Conservation (phyloP, 306 rosid genomes). For the Quercus glauca region DNA sequence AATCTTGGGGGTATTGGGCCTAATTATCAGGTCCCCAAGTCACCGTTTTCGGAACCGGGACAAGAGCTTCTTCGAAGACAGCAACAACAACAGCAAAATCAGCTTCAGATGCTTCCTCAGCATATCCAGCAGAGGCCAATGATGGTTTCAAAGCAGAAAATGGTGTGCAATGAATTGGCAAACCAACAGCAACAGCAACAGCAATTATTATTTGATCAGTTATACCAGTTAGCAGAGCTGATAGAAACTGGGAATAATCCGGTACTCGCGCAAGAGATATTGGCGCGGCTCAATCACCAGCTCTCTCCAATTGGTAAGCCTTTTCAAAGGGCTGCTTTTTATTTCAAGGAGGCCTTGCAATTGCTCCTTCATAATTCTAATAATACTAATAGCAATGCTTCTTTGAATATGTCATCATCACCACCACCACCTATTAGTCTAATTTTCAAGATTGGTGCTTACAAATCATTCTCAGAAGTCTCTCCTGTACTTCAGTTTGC, state of each 20-base stretch:
- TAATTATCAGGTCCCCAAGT: slow-evolving; percentile 38
- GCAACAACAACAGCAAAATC: slow-evolving; percentile 48
- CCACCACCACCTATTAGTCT: slow-evolving; percentile 41
- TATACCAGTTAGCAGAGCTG: slow-evolving; percentile 78
- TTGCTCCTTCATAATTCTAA: slow-evolving; percentile 46
- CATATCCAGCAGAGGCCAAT: slow-evolving; percentile 54
- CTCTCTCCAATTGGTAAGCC: slow-evolving; percentile 92
- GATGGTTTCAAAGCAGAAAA: slow-evolving; percentile 47
- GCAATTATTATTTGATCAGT: slow-evolving; percentile 63
- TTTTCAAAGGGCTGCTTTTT: slow-evolving; percentile 91
- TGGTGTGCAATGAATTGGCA: slow-evolving; percentile 53
- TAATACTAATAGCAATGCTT: slow-evolving; percentile 15
- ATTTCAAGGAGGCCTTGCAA: slow-evolving; percentile 82
- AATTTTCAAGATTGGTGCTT: slow-evolving; percentile 76
- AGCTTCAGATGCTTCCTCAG: slow-evolving; percentile 55
- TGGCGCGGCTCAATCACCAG: slow-evolving; percentile 99
- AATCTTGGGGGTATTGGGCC: slow-evolving; percentile 45
- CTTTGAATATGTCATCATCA: slow-evolving; percentile 34
- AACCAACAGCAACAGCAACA: slow-evolving; percentile 80
- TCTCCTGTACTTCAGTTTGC: slow-evolving; percentile 89
- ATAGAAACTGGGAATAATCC: slow-evolving; percentile 68
- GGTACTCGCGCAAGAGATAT: slow-evolving; percentile 98
- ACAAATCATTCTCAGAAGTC: slow-evolving; percentile 81
- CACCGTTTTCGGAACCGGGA: slow-evolving; percentile 43
- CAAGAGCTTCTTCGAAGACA: slow-evolving; percentile 47